A percentile compares a stretch with the other conserved stretches of the same genome.
These are phyloP conservation scores for Coffea humblotiana DNA, from an alignment of 305 asterid species.

Conservation along the genomic window DNA sequence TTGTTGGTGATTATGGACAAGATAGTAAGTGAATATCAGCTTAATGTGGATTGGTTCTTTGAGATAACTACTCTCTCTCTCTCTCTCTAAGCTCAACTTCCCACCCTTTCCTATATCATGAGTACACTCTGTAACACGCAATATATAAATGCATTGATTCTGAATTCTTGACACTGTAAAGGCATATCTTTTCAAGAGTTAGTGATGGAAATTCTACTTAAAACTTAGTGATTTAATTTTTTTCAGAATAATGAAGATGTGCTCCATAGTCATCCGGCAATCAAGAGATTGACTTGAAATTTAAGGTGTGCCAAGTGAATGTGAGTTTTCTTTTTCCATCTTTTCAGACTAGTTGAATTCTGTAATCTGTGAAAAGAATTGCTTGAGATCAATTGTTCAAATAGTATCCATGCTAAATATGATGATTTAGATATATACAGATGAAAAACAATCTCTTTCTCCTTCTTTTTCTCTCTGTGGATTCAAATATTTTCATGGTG, in stretches of 20 bases:
- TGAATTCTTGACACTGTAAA: background rate
- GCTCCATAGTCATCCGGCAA: background rate
- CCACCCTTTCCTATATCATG: no score
- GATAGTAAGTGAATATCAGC: background rate
- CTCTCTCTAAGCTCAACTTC: background rate
- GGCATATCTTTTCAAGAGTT: background rate
- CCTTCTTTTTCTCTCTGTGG: background rate
- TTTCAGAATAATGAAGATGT: slow-evolving; percentile 7
- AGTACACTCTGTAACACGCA: background rate
- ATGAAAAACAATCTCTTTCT: background rate
- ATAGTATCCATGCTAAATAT: background rate
- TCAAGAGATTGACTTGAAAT: slow-evolving; percentile 4
- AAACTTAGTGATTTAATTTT: background rate
- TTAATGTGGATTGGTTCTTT: background rate
- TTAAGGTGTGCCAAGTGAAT: slow-evolving; percentile 6
- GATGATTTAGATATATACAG: background rate
- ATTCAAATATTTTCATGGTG: background rate
- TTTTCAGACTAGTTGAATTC: background rate
- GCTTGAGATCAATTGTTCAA: background rate
- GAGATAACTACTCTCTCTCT: background rate
- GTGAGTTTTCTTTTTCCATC: background rate
- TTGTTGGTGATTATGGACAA: background rate
- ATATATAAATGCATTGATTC: background rate
- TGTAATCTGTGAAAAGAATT: background rate
- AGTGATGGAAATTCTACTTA: slow-evolving; percentile 1